Conservation (phyloP, 352 stramenopile genomes). For the Aphanomyces cochlioides region DNA sequence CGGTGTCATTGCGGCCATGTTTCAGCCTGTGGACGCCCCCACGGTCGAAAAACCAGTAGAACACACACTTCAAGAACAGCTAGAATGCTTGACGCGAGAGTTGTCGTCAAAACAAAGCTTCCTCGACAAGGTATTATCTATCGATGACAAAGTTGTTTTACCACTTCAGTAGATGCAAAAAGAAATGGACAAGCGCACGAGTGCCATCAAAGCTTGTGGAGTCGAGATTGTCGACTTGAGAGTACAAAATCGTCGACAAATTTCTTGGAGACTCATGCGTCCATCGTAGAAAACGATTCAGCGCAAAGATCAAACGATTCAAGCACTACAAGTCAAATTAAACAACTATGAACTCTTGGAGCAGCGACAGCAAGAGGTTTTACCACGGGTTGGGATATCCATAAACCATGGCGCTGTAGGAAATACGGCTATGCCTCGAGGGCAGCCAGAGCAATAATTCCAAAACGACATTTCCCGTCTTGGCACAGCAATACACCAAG, state of each 20-base stretch:
- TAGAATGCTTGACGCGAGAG: constrained; percentile 8
- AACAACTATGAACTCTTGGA: constrained; percentile 40
- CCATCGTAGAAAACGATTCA: constrained; percentile 18
- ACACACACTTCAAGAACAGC: neutral
- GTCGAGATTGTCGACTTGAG: constrained; percentile 55
- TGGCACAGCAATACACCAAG: constrained; percentile 48
- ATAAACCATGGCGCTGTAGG: neutral
- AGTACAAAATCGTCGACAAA: constrained; percentile 33
- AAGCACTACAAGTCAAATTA: constrained; percentile 43
- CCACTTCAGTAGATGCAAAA: constrained; percentile 43
- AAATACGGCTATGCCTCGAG: constrained; percentile 23
- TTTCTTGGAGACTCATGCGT: neutral
- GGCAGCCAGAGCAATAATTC: neutral
- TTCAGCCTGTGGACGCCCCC: constrained; percentile 25
- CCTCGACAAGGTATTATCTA: constrained; percentile 26
- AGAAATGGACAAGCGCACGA: constrained; percentile 52
- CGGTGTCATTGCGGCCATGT: constrained; percentile 43
- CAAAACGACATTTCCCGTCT: constrained; percentile 18
- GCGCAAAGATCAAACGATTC: constrained; percentile 29
- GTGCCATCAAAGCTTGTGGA: constrained; percentile 57
- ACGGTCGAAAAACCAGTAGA: constrained; percentile 4
- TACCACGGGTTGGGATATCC: neutral
- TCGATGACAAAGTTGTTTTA: constrained; percentile 8
- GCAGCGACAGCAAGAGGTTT: constrained; percentile 44
- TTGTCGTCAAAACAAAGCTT: constrained; percentile 14